phyloP scores from a whole-genome alignment of 2,329 filamentous ascomycete species.

The Boeremia exigua region DNA sequence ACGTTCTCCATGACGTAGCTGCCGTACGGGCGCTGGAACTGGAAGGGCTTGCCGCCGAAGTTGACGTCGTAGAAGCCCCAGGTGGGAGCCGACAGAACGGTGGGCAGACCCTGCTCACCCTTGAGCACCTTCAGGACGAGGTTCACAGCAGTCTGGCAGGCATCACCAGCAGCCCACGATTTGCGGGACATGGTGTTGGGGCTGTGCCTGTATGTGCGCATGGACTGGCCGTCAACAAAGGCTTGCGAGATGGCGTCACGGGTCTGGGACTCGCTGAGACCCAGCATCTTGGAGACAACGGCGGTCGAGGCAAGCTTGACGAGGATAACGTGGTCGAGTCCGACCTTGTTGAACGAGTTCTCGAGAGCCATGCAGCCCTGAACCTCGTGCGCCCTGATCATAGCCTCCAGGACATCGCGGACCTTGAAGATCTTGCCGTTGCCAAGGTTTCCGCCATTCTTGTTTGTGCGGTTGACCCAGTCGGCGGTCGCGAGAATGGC shows the following conservation, averaged over 20 bases:
- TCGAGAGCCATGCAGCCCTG: conserved; percentile 95
- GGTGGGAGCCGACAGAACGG: conserved; percentile 86
- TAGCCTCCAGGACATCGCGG: conserved; percentile 89
- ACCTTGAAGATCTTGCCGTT: conserved; percentile 83
- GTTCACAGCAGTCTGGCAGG: conserved; percentile 94
- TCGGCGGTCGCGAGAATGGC: conserved; percentile 96
- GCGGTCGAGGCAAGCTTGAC: conserved; percentile 97
- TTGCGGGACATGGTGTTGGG: conserved; percentile 99
- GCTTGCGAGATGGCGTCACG: conserved; percentile 95
- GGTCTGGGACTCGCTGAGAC: conserved; percentile 86
- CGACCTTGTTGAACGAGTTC: conserved; percentile 99
- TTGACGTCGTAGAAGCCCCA: conserved; percentile 99
- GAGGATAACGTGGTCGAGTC: conserved; percentile 94
- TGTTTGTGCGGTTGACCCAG: conserved; percentile 95
- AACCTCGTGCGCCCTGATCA: conserved; percentile 99
- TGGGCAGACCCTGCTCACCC: conserved; percentile 89
- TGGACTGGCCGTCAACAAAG: conserved; percentile 93
- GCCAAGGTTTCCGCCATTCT: conserved; percentile 76
- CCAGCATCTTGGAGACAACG: conserved; percentile 94
- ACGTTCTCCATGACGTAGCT: conserved; percentile 99
- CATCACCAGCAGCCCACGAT: conserved; percentile 98
- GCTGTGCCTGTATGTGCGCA: conserved; percentile 95
- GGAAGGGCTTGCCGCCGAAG: conserved; percentile 89
- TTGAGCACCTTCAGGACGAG: conserved; percentile 87
- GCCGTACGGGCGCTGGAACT: conserved; percentile 94